Evolutionary conservation across 2,329 filamentous ascomycete genomes (phyloP).

Genomic region (Claviceps sp.): DNA sequence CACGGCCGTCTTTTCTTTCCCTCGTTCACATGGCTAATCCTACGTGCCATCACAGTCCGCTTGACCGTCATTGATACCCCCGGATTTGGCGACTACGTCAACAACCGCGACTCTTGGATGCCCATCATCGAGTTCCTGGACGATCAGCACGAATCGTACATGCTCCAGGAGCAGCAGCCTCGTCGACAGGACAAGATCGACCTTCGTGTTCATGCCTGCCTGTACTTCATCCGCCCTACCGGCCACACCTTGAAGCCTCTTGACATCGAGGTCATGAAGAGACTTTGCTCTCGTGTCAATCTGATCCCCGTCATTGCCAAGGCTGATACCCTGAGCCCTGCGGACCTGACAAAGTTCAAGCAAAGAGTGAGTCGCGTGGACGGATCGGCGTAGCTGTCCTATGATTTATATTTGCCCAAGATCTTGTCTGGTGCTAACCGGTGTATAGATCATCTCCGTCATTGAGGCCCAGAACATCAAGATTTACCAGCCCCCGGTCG

Average conservation of each 20-base stretch:
- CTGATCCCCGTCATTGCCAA: constrained; percentile 97
- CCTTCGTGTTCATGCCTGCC: constrained; percentile 91
- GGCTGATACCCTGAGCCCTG: constrained; percentile 91
- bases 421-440: constrained; percentile 6
- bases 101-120: constrained; percentile 99
- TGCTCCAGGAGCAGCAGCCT: constrained; percentile 99
- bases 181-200: constrained; percentile 98
- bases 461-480: constrained; percentile 99
- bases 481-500: constrained; percentile 95
- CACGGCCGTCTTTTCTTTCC: not conserved
- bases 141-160: constrained; percentile 99
- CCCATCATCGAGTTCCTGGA: constrained; percentile 99
- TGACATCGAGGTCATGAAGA: constrained; percentile 99
- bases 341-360: constrained; percentile 90
- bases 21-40: not conserved
- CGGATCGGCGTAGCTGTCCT: not conserved
- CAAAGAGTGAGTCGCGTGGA: constrained; percentile 52
- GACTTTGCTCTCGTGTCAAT: constrained; percentile 94
- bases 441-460: constrained; percentile 71
- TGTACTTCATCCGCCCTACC: constrained; percentile 98
- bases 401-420: not conserved
- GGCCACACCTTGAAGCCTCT: constrained; percentile 97
- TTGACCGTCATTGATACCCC: constrained; percentile 98
- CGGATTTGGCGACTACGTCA: constrained; percentile 98
- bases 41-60: constrained; percentile 51